Conservation (phyloP, 495 filamentous ascomycete genomes). For the Eremomyces bilateralis region DNA sequence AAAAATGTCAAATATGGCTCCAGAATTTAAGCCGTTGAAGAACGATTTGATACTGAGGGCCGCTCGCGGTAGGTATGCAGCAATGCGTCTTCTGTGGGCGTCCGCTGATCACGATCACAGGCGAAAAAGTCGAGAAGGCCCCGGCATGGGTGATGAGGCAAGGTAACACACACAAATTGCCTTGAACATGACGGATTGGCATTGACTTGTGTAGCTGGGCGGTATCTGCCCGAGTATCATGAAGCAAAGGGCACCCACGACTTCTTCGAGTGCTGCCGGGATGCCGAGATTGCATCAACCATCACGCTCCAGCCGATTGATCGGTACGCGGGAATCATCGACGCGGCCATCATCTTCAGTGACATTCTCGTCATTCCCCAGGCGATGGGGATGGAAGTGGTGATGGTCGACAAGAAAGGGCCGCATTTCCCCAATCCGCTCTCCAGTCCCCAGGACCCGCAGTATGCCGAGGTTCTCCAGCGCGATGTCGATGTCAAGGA, state of each 20-base stretch:
- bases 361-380: constrained; percentile 97
- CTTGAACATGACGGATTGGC: background rate
- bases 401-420: constrained; percentile 93
- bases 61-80: constrained; percentile 51
- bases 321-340: constrained; percentile 70
- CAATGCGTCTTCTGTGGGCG: constrained; percentile 1
- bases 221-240: constrained; percentile 96
- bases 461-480: constrained; percentile 56
- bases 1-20: constrained; percentile 7
- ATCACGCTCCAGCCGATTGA: constrained; percentile 88
- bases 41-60: constrained; percentile 82
- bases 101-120: constrained; percentile 26
- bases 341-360: constrained; percentile 96
- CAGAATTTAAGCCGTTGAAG: constrained; percentile 49
- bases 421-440: constrained; percentile 83
- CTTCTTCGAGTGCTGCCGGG: constrained; percentile 93
- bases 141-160: constrained; percentile 99
- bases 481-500: constrained; percentile 61
- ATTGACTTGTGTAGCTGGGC: constrained; percentile 41
- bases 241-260: constrained; percentile 71
- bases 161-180: constrained; percentile 29
- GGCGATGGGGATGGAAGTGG: constrained; percentile 88
- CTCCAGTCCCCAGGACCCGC: constrained; percentile 48
- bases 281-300: constrained; percentile 75
- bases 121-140: constrained; percentile 71